These are phyloP conservation scores for Aurifilum marmelostoma DNA, from an alignment of 2,329 filamentous ascomycete genomes.

Conservation along the genomic window DNA sequence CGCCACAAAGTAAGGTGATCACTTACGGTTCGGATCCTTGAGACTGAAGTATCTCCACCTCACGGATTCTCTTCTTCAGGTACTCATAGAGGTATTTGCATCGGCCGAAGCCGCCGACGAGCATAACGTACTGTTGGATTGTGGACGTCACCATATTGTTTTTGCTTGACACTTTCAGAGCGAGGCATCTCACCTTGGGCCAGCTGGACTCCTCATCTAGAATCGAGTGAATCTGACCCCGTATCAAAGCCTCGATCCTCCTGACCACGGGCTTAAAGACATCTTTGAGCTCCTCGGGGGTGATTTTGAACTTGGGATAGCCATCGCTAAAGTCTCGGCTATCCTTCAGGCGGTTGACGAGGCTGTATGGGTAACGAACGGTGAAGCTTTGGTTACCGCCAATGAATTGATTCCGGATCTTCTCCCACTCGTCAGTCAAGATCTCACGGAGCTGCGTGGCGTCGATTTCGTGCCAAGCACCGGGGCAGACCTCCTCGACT, in stretches of 20 bases:
- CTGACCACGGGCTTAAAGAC: conserved; percentile 34
- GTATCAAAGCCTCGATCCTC: conserved; percentile 33
- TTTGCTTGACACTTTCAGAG: background rate
- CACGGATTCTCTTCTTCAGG: conserved; percentile 18
- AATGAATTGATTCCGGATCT: conserved; percentile 34
- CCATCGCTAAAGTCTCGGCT: background rate
- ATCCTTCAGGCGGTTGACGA: background rate
- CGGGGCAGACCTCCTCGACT: conserved; percentile 22
- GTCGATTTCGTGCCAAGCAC: background rate
- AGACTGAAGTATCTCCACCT: conserved; percentile 38
- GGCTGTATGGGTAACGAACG: conserved; percentile 13
- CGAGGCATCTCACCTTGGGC: conserved; percentile 36
- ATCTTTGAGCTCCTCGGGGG: conserved; percentile 30
- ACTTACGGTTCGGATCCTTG: conserved; percentile 41
- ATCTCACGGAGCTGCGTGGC: background rate
- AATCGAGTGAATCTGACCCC: conserved; percentile 33
- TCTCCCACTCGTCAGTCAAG: conserved; percentile 33
- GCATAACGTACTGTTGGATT: conserved; percentile 39
- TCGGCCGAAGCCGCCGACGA: conserved; percentile 45
- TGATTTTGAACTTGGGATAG: conserved; percentile 13
- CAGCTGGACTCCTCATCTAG: conserved; percentile 9
- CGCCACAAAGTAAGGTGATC: background rate
- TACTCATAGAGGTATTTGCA: conserved; percentile 36
- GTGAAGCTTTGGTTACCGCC: conserved; percentile 23
- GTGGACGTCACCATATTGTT: background rate